Conservation (phyloP, 306 rosid genomes). For the Mimosa pudica region DNA sequence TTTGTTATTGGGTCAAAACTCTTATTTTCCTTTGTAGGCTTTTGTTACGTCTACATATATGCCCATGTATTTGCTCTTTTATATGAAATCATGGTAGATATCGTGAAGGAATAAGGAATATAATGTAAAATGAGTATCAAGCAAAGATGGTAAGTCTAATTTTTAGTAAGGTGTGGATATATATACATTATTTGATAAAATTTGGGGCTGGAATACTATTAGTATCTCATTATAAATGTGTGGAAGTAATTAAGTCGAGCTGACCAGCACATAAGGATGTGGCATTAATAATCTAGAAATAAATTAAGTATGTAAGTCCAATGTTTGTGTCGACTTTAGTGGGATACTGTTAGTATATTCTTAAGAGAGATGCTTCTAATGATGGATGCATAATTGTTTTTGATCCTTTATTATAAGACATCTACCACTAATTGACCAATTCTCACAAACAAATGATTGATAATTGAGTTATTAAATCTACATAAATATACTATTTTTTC, state of each 20-base stretch:
- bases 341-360: neutral
- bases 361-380: neutral
- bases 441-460: too few relatives aligned
- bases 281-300: neutral
- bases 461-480: too few relatives aligned
- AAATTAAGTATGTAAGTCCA: neutral
- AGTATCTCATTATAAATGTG: too few relatives aligned
- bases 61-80: neutral
- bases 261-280: neutral
- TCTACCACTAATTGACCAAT: too few relatives aligned
- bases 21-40: conserved; percentile 11
- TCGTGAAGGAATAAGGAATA: neutral
- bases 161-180: neutral
- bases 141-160: neutral
- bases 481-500: too few relatives aligned
- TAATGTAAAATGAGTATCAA: neutral
- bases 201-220: neutral
- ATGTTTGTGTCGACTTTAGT: neutral
- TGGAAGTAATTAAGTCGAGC: neutral
- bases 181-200: too few relatives aligned
- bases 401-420: too few relatives aligned
- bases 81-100: neutral
- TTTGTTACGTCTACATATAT: neutral
- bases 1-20: conserved; percentile 23
- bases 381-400: neutral